A percentile compares a stretch with the other conserved stretches of the same genome.
These are phyloP conservation scores for Trichoderma citrinoviride DNA, from an alignment of 2,329 filamentous ascomycete genomes.

Conservation along the genomic window DNA sequence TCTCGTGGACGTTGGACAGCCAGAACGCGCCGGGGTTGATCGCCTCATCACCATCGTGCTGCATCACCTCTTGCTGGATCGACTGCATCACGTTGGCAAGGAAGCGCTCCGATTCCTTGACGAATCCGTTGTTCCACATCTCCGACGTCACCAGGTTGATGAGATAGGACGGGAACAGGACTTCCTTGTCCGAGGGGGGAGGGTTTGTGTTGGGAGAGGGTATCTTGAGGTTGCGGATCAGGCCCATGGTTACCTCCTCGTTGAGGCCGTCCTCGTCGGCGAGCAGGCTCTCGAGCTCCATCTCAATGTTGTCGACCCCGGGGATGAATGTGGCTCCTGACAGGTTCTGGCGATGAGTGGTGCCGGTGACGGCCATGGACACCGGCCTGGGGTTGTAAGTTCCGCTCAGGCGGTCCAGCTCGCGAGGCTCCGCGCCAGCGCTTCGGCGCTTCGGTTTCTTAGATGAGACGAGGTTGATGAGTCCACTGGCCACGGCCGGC, in stretches of 20 bases:
- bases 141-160: constrained; percentile 99
- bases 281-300: constrained; percentile 89
- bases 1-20: constrained; percentile 98
- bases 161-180: constrained; percentile 96
- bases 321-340: constrained; percentile 76
- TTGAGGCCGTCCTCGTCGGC: constrained; percentile 95
- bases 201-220: constrained; percentile 82
- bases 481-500: constrained; percentile 62
- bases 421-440: constrained; percentile 79
- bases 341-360: constrained; percentile 66
- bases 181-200: constrained; percentile 94
- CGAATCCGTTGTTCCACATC: constrained; percentile 99
- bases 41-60: constrained; percentile 94
- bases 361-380: constrained; percentile 82
- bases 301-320: constrained; percentile 84
- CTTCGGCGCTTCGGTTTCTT: constrained; percentile 97
- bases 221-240: constrained; percentile 96
- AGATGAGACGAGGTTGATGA: constrained; percentile 94
- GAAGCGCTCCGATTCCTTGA: constrained; percentile 98
- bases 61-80: constrained; percentile 99
- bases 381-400: constrained; percentile 93
- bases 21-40: constrained; percentile 98
- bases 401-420: constrained; percentile 84
- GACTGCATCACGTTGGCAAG: constrained; percentile 99
- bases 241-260: constrained; percentile 92